Evolutionary conservation across 345 rosid species (phyloP).

Genomic region (Eucalyptus leucophloia): DNA sequence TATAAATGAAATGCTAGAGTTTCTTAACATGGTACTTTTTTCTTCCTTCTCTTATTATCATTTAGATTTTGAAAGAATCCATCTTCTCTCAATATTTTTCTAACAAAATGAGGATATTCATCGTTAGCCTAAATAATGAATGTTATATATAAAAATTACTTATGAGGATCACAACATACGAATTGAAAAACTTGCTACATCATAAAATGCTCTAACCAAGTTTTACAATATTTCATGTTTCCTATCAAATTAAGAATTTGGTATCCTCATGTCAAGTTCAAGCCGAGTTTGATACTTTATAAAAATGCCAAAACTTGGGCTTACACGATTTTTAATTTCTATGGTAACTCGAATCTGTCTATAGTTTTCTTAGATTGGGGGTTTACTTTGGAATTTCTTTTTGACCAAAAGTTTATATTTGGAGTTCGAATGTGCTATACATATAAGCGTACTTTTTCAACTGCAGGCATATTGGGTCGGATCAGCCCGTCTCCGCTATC

Average conservation of each 20-base stretch:
- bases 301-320: background rate
- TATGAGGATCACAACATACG: background rate
- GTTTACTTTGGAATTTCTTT: background rate
- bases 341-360: background rate
- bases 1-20: background rate
- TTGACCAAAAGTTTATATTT: background rate
- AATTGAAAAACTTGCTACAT: background rate
- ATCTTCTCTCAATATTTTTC: background rate
- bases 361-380: background rate
- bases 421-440: background rate
- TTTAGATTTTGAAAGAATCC: background rate
- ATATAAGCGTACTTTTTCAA: background rate
- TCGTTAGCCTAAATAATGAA: background rate
- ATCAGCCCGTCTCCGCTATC: conserved; percentile 84
- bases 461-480: conserved; percentile 53
- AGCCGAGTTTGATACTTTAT: background rate
- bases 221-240: background rate
- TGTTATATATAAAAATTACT: background rate
- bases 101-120: background rate
- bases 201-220: background rate
- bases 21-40: background rate
- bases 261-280: background rate
- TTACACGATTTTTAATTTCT: background rate
- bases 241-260: background rate
- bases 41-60: background rate